Conservation (phyloP, 1,139 yeast species). For the Protomyces gravidus region DNA sequence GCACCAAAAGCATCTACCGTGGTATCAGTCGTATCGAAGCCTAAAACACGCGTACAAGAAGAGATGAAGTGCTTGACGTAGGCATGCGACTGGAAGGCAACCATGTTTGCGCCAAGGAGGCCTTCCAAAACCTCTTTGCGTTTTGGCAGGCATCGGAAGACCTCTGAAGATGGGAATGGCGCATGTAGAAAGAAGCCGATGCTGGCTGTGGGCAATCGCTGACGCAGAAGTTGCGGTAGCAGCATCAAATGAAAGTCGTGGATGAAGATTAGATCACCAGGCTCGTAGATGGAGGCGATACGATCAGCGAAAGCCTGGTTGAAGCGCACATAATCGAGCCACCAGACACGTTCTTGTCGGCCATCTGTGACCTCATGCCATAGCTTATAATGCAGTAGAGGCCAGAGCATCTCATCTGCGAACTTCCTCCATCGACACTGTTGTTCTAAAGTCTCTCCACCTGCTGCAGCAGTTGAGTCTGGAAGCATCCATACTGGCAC, state of each 20-base stretch:
- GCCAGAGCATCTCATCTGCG: slow-evolving; percentile 92
- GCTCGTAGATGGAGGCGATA: slow-evolving; percentile 64
- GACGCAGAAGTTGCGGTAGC: slow-evolving; percentile 78
- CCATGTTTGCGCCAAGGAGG: slow-evolving; percentile 78
- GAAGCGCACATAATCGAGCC: slow-evolving; percentile 86
- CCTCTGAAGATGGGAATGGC: slow-evolving; percentile 95
- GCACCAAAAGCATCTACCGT: slow-evolving; percentile 72
- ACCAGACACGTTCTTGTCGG: slow-evolving; percentile 65
- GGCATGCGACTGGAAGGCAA: slow-evolving; percentile 80
- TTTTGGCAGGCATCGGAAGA: slow-evolving; percentile 80
- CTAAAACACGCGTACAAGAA: slow-evolving; percentile 77
- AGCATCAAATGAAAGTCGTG: slow-evolving; percentile 86
- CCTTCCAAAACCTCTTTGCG: slow-evolving; percentile 81
- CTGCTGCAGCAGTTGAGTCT: slow-evolving; percentile 44
- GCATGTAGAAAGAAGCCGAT: slow-evolving; percentile 82
- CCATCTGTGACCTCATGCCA: slow-evolving; percentile 56
- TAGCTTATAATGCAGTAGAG: slow-evolving; percentile 86
- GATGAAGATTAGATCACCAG: slow-evolving; percentile 92
- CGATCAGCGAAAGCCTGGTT: slow-evolving; percentile 85
- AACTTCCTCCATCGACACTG: slow-evolving; percentile 74
- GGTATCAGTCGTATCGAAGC: slow-evolving; percentile 56
- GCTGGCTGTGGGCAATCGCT: slow-evolving; percentile 72
- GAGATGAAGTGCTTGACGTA: slow-evolving; percentile 88
- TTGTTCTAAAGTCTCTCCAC: slow-evolving; percentile 45
- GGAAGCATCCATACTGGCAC: slow-evolving; percentile 76